Evolutionary conservation across 495 filamentous ascomycete species (phyloP).

Genomic region (Neurospora cerealis): DNA sequence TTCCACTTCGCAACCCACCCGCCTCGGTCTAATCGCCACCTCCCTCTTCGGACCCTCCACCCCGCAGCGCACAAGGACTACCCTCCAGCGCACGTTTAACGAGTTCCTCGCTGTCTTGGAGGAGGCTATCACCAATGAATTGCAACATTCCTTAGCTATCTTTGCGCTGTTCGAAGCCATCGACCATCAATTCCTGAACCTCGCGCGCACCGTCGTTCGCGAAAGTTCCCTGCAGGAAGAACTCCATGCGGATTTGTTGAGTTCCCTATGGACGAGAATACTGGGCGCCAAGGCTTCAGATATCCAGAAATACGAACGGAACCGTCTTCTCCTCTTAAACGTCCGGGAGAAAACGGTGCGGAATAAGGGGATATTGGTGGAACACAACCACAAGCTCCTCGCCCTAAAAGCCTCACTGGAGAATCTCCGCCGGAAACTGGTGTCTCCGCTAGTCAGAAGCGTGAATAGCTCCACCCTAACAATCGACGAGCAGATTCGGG

Average conservation of each 20-base stretch:
- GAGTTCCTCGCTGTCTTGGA: conserved; percentile 82
- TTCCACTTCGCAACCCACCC: conserved; percentile 49
- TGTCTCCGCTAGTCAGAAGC: conserved; percentile 67
- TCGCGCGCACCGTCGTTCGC: conserved; percentile 75
- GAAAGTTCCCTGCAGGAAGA: conserved; percentile 72
- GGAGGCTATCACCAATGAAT: conserved; percentile 74
- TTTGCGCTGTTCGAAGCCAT: conserved; percentile 80
- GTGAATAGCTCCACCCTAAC: conserved; percentile 55
- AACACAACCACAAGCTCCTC: conserved; percentile 70
- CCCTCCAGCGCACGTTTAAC: conserved; percentile 75
- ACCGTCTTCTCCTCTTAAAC: conserved; percentile 61
- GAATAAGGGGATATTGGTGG: conserved; percentile 76
- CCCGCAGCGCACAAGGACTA: conserved; percentile 66
- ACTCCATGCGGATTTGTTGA: conserved; percentile 67
- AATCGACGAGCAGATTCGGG: conserved; percentile 74
- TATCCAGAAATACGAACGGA: conserved; percentile 81
- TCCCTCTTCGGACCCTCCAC: conserved; percentile 69
- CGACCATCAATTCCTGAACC: conserved; percentile 78
- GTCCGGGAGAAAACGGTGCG: conserved; percentile 71
- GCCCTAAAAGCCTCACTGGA: conserved; percentile 76
- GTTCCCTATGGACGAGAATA: conserved; percentile 74
- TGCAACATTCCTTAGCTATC: conserved; percentile 63
- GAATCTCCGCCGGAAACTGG: conserved; percentile 61
- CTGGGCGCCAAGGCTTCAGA: conserved; percentile 60
- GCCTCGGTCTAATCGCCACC: conserved; percentile 52